These are phyloP conservation scores for Lunularia cruciata DNA, from an alignment of 225 moss, liverwort and hornwort species.

Conservation along the genomic window DNA sequence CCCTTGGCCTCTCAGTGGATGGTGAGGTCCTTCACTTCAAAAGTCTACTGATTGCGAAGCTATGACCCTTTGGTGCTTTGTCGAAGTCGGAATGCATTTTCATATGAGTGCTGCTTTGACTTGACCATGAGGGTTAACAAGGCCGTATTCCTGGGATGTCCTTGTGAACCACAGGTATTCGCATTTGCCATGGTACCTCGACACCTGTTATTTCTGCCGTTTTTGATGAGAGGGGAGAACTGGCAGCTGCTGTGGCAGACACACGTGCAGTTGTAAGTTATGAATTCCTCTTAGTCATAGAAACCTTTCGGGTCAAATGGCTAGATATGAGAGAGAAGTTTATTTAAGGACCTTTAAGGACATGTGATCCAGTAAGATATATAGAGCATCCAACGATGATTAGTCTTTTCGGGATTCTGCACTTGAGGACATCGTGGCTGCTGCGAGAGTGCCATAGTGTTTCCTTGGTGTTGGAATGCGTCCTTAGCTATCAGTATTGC, in stretches of 20 bases:
- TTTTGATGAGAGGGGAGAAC: conserved; percentile 82
- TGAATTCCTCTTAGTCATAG: conserved; percentile 23
- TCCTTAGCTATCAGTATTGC: too few relatives aligned
- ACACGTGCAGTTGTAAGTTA: conserved; percentile 68
- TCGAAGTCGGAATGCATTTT: too few relatives aligned
- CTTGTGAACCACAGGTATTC: conserved; percentile 71
- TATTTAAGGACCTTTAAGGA: not conserved
- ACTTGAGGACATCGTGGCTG: too few relatives aligned
- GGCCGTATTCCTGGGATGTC: too few relatives aligned
- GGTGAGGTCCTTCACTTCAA: conserved; percentile 39
- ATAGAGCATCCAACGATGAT: too few relatives aligned
- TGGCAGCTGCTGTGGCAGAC: conserved; percentile 83
- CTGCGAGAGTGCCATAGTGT: too few relatives aligned
- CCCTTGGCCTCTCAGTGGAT: conserved; percentile 68
- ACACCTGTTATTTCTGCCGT: conserved; percentile 91
- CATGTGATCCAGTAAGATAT: too few relatives aligned
- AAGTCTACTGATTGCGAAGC: not conserved
- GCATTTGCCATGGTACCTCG: conserved; percentile 67
- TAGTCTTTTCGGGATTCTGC: too few relatives aligned
- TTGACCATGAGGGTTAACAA: too few relatives aligned
- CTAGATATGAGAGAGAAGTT: not conserved
- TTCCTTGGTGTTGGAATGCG: too few relatives aligned
- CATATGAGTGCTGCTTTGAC: too few relatives aligned
- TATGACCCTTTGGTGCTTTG: too few relatives aligned
- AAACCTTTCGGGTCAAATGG: not conserved